Conservation (phyloP, 495 filamentous ascomycete genomes). For the Aspergillus kassunensis region DNA sequence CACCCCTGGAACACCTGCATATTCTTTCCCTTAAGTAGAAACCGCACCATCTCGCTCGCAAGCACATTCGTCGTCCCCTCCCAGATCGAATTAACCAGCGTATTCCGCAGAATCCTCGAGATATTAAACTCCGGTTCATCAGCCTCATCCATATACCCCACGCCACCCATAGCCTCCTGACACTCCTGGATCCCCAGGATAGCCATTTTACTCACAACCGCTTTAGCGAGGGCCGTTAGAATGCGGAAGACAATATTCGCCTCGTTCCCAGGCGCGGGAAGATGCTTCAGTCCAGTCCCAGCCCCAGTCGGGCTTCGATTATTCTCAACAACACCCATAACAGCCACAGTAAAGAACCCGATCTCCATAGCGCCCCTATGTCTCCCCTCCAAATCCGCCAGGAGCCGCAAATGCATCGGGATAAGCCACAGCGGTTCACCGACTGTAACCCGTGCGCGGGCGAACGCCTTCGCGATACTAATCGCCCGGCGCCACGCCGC, state of each 20-base stretch:
- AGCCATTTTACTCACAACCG: slow-evolving; percentile 52
- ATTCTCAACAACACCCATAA: slow-evolving; percentile 52
- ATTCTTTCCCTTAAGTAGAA: slow-evolving; percentile 46
- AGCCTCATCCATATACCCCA: slow-evolving; percentile 62
- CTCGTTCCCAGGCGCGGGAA: slow-evolving; percentile 25
- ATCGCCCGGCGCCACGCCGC: slow-evolving; percentile 58
- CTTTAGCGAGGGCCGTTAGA: slow-evolving; percentile 64
- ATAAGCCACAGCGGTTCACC: slow-evolving; percentile 51
- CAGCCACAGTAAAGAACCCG: slow-evolving; percentile 54
- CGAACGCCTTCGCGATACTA: slow-evolving; percentile 56
- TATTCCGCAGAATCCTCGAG: slow-evolving; percentile 61
- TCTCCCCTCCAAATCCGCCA: slow-evolving; percentile 51
- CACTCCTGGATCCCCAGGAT: slow-evolving; percentile 56
- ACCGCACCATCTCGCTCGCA: slow-evolving; percentile 55
- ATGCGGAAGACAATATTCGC: slow-evolving; percentile 54
- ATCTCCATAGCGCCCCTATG: slow-evolving; percentile 59
- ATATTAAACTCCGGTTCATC: slow-evolving; percentile 56
- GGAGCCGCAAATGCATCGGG: slow-evolving; percentile 56
- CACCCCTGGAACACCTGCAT: slow-evolving; percentile 29
- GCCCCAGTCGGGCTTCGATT: slow-evolving; percentile 5
- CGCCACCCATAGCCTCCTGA: slow-evolving; percentile 70
- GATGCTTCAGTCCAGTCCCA: slow-evolving; percentile 12
- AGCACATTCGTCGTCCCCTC: slow-evolving; percentile 74
- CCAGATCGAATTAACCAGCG: slow-evolving; percentile 64
- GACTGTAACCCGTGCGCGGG: slow-evolving; percentile 48